Percentiles rank a stretch among this genome's conserved stretches.
Evolutionary conservation across 179 eudicot species (phyloP).

Genomic region (Silene noctiflora): DNA sequence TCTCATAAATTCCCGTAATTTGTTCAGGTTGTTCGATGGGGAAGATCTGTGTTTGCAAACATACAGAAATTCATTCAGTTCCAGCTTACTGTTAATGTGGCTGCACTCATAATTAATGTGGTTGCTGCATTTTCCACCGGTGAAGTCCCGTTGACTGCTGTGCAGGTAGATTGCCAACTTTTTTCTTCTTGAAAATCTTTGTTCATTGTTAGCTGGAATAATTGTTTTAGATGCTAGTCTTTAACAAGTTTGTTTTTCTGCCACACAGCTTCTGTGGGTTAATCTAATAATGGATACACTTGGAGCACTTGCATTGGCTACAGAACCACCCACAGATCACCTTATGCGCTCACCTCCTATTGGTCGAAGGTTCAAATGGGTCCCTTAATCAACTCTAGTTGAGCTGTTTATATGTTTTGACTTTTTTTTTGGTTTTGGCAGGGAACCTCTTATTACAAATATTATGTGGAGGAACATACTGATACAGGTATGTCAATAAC

Average conservation of each 20-base stretch:
- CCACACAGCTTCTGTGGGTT: constrained; percentile 82
- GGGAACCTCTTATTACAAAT: constrained; percentile 91
- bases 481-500: constrained; percentile 49
- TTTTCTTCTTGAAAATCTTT: neutral
- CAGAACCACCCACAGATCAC: constrained; percentile 94
- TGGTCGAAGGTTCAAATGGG: constrained; percentile 75
- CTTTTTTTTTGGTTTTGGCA: constrained; percentile 18
- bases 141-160: constrained; percentile 80
- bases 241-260: constrained; percentile 11
- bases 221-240: constrained; percentile 9
- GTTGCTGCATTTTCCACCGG: constrained; percentile 90
- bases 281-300: constrained; percentile 97
- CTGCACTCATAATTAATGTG: constrained; percentile 86
- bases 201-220: neutral
- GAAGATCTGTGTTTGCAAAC: constrained; percentile 88
- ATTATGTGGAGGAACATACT: constrained; percentile 92
- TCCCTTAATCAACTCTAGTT: constrained; percentile 6
- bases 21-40: constrained; percentile 87
- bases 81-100: constrained; percentile 96
- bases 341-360: constrained; percentile 85
- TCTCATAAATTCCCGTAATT: neutral
- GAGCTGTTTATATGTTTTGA: neutral
- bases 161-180: constrained; percentile 41
- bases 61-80: constrained; percentile 94
- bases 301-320: constrained; percentile 95